Conservation (phyloP, 2,329 filamentous ascomycete species). For the Fusarium palustre region DNA sequence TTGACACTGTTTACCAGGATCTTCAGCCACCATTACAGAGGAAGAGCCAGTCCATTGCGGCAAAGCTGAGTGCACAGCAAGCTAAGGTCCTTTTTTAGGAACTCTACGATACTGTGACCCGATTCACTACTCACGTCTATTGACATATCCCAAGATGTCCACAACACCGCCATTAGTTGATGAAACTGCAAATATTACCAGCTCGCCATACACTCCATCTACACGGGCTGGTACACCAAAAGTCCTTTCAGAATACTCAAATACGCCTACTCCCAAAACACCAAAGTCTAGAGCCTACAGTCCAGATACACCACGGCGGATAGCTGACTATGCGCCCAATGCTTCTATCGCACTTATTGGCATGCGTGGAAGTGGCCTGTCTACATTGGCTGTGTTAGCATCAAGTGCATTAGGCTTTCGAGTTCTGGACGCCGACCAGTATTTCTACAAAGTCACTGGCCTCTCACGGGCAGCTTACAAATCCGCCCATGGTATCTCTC, state of each 20-base stretch:
- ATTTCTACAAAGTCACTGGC: conserved; percentile 1
- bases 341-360: conserved; percentile 9
- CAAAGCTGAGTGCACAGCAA: neutral
- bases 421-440: conserved; percentile 12
- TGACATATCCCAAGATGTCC: neutral
- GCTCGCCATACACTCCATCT: neutral
- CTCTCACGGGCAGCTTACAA: conserved; percentile 5
- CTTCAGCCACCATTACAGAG: neutral
- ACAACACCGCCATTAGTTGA: neutral
- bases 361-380: conserved; percentile 13
- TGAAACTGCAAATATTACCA: neutral
- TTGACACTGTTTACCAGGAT: neutral
- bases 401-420: neutral
- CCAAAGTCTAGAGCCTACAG: neutral
- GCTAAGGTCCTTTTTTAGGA: neutral
- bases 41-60: neutral
- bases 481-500: neutral
- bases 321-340: neutral
- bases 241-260: neutral
- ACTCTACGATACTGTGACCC: neutral
- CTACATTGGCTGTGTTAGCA: conserved; percentile 6
- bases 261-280: neutral
- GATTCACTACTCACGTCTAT: no score
- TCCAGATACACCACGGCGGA: neutral
- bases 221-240: neutral